Evolutionary conservation across 345 rosid species (phyloP).

Genomic region (Jatropha curcas): DNA sequence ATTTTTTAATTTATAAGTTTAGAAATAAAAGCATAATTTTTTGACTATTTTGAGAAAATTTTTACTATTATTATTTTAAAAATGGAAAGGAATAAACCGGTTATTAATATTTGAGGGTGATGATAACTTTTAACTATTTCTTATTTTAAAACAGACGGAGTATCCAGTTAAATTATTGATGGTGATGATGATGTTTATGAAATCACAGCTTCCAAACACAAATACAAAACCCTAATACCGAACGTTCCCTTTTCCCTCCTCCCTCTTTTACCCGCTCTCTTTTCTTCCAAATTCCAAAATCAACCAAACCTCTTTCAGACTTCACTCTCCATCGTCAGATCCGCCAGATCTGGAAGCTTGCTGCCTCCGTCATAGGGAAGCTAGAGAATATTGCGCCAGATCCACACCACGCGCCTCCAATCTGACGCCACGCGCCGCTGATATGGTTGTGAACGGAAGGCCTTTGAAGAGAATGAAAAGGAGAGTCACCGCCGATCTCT

Average conservation of each 20-base stretch:
- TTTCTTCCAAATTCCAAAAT: neutral
- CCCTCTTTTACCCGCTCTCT: neutral
- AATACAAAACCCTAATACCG: conserved; percentile 5
- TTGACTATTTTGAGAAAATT: too few species aligned
- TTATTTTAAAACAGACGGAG: neutral
- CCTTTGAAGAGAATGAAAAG: conserved; percentile 68
- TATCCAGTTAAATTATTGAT: neutral
- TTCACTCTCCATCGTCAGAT: conserved; percentile 13
- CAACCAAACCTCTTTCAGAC: neutral
- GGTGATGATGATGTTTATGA: neutral
- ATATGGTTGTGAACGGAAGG: conserved; percentile 56
- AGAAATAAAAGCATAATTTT: too few species aligned
- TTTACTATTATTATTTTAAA: too few species aligned
- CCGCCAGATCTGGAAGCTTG: neutral
- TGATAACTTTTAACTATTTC: too few species aligned
- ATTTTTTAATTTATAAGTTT: neutral
- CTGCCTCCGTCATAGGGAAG: neutral
- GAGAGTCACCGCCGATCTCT: conserved; percentile 68
- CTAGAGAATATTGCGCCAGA: neutral
- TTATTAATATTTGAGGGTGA: too few species aligned
- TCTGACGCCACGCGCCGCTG: conserved; percentile 23
- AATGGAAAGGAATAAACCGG: too few species aligned
- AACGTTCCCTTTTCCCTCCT: neutral
- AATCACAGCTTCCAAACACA: neutral
- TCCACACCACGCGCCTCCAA: conserved; percentile 5